phyloP scores from a whole-genome alignment of 164 flowering plant species.

The Macadamia integrifolia region DNA sequence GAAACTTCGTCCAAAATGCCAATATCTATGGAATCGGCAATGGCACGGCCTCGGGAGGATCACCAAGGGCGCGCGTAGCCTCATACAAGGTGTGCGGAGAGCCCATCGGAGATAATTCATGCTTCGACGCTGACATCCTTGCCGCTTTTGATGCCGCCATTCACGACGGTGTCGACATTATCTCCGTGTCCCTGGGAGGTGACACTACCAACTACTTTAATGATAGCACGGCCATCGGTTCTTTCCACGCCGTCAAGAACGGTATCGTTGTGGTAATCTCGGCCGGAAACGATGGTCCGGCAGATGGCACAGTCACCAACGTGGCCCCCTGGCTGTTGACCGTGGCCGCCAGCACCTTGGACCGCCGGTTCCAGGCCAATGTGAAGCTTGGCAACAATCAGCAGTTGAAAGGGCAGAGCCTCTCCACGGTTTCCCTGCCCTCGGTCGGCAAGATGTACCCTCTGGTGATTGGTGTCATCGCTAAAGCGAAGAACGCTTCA shows the following conservation, averaged over 20 bases:
- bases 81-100: constrained; percentile 23
- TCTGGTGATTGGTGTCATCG: constrained; percentile 27
- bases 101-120: neutral
- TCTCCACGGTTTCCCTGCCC: constrained; percentile 32
- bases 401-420: constrained; percentile 42
- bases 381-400: constrained; percentile 39
- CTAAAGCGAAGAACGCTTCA: constrained; percentile 19
- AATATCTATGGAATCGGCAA: constrained; percentile 15
- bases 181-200: constrained; percentile 43
- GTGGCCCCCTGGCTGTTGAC: constrained; percentile 65
- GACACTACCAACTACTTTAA: constrained; percentile 24
- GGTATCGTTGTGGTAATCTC: constrained; percentile 54
- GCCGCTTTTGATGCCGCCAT: constrained; percentile 57
- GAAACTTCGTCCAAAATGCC: constrained; percentile 17
- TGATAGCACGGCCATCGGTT: constrained; percentile 49
- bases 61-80: constrained; percentile 23
- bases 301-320: constrained; percentile 32
- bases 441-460: constrained; percentile 28
- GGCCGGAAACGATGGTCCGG: constrained; percentile 61
- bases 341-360: constrained; percentile 65
- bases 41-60: constrained; percentile 21
- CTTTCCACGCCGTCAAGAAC: constrained; percentile 57
- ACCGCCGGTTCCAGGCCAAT: constrained; percentile 36
- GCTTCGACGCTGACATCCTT: constrained; percentile 43
- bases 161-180: constrained; percentile 48